Evolutionary conservation across 176 grass and related monocot genomes (phyloP).

Genomic region (Elymus sibiricus): DNA sequence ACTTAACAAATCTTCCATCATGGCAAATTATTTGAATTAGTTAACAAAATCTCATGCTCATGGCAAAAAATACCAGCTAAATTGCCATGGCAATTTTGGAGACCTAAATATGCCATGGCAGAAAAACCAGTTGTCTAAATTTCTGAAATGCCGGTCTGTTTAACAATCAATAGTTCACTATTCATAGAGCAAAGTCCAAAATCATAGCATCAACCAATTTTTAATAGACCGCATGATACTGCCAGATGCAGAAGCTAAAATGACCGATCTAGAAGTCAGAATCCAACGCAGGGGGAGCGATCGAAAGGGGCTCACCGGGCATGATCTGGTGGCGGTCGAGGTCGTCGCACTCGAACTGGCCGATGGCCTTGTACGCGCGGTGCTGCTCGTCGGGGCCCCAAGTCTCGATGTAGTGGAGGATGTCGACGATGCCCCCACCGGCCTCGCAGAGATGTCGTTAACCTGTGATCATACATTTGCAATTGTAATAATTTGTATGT

Average conservation of each 20-base stretch:
- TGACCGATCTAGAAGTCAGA: background rate
- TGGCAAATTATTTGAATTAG: too few relatives aligned
- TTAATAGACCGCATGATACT: background rate
- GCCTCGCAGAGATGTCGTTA: too few relatives aligned
- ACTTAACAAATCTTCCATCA: too few relatives aligned
- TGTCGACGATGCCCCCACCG: constrained; percentile 56
- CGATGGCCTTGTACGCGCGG: constrained; percentile 72
- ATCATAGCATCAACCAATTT: background rate
- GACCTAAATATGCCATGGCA: too few relatives aligned
- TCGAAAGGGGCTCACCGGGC: constrained; percentile 47
- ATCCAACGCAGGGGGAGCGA: background rate
- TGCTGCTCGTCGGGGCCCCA: constrained; percentile 58
- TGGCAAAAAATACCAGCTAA: too few relatives aligned
- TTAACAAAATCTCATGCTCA: too few relatives aligned
- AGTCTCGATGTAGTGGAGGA: constrained; percentile 70
- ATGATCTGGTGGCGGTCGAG: constrained; percentile 91
- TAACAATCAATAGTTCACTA: background rate
- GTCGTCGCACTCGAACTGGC: constrained; percentile 68
- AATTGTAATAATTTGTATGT: too few relatives aligned
- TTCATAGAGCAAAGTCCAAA: background rate
- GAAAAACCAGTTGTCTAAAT: background rate
- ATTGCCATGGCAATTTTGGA: too few relatives aligned
- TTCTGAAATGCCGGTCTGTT: background rate
- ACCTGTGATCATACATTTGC: too few relatives aligned
- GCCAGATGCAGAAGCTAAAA: background rate